phyloP scores from a whole-genome alignment of 2,329 filamentous ascomycete genomes.

The Aspergillus fructus region DNA sequence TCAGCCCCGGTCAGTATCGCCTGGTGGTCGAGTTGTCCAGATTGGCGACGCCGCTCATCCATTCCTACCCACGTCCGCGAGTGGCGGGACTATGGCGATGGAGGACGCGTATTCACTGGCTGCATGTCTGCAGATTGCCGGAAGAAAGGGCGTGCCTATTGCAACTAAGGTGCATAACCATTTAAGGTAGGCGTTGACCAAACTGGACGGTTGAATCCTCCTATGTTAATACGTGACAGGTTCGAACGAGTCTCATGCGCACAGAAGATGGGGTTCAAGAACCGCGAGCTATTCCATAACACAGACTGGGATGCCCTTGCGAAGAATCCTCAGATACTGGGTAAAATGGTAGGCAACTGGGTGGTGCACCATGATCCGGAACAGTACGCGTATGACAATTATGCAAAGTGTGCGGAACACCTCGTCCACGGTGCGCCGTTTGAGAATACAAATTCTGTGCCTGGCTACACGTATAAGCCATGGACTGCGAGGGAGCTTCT shows the following conservation, averaged over 20 bases:
- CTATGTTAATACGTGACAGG: background rate
- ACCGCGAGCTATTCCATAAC: background rate
- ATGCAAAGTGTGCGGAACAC: background rate
- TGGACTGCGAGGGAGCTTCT: background rate
- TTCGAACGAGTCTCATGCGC: background rate
- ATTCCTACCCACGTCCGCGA: background rate
- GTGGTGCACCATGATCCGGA: background rate
- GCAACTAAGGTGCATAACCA: background rate
- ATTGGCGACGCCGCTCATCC: background rate
- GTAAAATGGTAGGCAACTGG: background rate
- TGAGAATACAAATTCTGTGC: background rate
- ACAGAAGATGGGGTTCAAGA: background rate
- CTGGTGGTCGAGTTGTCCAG: background rate
- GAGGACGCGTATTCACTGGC: background rate
- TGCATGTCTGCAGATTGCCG: background rate
- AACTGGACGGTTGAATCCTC: background rate
- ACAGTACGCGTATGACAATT: background rate
- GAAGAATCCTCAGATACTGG: background rate
- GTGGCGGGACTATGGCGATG: background rate
- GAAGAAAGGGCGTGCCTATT: background rate
- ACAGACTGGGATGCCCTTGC: background rate
- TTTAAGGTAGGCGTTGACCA: background rate
- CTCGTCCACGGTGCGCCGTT: background rate
- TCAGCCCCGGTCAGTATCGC: background rate
- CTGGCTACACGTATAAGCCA: background rate